Conservation (phyloP, 495 filamentous ascomycete genomes). For the Penicillium soppii region DNA sequence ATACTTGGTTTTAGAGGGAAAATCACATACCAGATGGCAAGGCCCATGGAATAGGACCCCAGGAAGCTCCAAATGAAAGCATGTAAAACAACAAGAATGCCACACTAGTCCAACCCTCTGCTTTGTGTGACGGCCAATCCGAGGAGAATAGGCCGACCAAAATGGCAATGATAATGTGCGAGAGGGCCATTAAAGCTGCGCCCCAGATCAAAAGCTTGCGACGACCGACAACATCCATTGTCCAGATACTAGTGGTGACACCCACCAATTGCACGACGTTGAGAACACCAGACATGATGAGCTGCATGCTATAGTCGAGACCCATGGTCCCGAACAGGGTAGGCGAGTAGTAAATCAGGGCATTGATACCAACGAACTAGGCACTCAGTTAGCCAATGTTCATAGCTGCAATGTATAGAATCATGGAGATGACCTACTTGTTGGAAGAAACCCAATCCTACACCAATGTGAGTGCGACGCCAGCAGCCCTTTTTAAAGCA, state of each 20-base stretch:
- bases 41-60: conserved; percentile 49
- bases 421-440: conserved; percentile 39
- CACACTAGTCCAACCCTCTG: conserved; percentile 49
- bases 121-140: conserved; percentile 44
- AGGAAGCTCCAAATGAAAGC: conserved; percentile 47
- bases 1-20: background rate
- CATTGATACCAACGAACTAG: conserved; percentile 52
- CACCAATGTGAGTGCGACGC: conserved; percentile 55
- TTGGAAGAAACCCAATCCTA: conserved; percentile 57
- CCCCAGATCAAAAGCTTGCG: conserved; percentile 47
- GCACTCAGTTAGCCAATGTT: conserved; percentile 8
- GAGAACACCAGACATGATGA: conserved; percentile 59
- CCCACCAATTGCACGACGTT: conserved; percentile 55
- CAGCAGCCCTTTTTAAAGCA: conserved; percentile 52
- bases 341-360: conserved; percentile 56
- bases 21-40: conserved; percentile 35
- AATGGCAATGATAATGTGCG: conserved; percentile 51
- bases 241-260: conserved; percentile 47
- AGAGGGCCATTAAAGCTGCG: conserved; percentile 46
- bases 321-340: conserved; percentile 60
- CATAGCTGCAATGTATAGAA: background rate
- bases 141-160: conserved; percentile 43
- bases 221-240: conserved; percentile 48
- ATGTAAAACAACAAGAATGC: conserved; percentile 50
- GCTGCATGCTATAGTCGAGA: conserved; percentile 52